Evolutionary conservation across 2,329 filamentous ascomycete species (phyloP).

Genomic region (Davidsoniella australis): DNA sequence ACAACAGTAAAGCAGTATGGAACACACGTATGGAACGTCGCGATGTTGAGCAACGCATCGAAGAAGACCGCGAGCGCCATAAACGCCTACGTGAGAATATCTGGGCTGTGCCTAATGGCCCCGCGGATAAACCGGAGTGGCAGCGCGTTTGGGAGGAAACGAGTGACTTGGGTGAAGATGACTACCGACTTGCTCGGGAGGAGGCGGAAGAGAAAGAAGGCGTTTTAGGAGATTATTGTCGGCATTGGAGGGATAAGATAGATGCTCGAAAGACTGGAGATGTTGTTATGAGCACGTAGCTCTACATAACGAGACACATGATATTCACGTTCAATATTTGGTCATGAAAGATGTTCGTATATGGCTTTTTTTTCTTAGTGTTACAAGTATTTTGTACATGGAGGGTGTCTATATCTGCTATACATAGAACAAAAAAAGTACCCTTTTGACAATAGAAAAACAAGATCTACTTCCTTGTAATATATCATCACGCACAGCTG

Average conservation of each 20-base stretch:
- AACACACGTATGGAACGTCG: slow-evolving; percentile 48
- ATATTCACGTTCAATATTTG: too few species aligned
- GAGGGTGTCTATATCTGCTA: too few species aligned
- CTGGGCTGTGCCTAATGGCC: slow-evolving; percentile 62
- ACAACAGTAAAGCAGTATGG: not conserved
- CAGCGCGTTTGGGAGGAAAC: slow-evolving; percentile 72
- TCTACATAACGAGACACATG: too few species aligned
- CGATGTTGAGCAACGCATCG: slow-evolving; percentile 88
- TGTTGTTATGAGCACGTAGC: not conserved
- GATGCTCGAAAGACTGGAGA: not conserved
- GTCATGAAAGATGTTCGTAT: too few species aligned
- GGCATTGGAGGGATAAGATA: slow-evolving; percentile 11
- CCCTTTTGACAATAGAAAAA: not conserved
- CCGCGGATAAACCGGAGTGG: slow-evolving; percentile 48
- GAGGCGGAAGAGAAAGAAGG: slow-evolving; percentile 38
- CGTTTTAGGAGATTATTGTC: slow-evolving; percentile 12
- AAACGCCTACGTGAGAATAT: slow-evolving; percentile 83
- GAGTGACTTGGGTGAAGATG: slow-evolving; percentile 76
- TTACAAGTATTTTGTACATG: too few species aligned
- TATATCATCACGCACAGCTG: slow-evolving; percentile 3
- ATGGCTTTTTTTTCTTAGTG: too few species aligned
- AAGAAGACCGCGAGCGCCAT: slow-evolving; percentile 89
- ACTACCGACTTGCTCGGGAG: slow-evolving; percentile 59
- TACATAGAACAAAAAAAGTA: not conserved
- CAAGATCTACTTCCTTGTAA: not conserved